Conservation (phyloP, 106 monocot species). For the Alisma plantagoaquatica region DNA sequence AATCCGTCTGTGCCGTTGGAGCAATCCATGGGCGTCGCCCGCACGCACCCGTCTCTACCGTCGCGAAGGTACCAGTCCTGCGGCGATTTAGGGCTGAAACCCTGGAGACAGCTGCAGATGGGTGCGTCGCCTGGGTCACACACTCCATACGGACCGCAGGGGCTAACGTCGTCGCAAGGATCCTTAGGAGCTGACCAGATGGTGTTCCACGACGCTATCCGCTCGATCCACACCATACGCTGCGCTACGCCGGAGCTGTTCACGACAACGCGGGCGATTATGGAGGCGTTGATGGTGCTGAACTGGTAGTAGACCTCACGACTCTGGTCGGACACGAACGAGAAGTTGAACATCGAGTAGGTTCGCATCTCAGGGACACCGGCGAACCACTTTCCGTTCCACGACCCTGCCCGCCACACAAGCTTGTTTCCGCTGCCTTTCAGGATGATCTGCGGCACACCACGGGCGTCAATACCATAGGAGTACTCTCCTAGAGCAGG, state of each 20-base stretch:
- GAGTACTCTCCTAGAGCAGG: constrained; percentile 21
- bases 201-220: not conserved
- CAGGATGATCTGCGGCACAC: not conserved
- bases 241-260: not conserved
- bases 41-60: constrained; percentile 1
- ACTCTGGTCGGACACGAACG: constrained; percentile 5
- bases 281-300: not conserved
- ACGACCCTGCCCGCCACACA: constrained; percentile 18
- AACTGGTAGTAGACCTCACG: constrained; percentile 8
- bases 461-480: not conserved
- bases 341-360: constrained; percentile 4
- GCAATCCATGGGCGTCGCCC: constrained; percentile 1
- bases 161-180: not conserved
- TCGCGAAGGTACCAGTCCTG: constrained; percentile 1
- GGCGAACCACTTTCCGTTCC: constrained; percentile 21
- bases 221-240: not conserved
- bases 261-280: constrained; percentile 4
- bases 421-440: not conserved
- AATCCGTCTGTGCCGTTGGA: constrained; percentile 21
- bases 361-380: constrained; percentile 21
- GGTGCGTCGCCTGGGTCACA: constrained; percentile 3
- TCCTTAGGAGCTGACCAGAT: constrained; percentile 12
- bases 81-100: constrained; percentile 2
- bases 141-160: constrained; percentile 5
- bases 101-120: constrained; percentile 7